phyloP scores from a whole-genome alignment of 2,329 filamentous ascomycete genomes.

The Periconia digitata region DNA sequence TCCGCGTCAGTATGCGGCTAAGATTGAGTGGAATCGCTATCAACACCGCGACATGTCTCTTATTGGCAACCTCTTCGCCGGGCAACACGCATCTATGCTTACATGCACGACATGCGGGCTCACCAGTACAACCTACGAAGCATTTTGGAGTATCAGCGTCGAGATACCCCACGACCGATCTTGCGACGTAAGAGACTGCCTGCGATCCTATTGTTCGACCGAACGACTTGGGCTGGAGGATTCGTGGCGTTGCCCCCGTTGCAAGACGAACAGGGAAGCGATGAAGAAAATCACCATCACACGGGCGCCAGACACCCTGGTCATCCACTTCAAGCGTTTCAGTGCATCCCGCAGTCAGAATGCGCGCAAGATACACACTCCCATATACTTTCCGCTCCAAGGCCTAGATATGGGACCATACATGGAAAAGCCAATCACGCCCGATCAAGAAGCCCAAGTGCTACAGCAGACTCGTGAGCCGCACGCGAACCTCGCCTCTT shows the following conservation, averaged over 20 bases:
- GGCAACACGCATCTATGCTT: slow-evolving; percentile 65
- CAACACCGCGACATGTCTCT: slow-evolving; percentile 71
- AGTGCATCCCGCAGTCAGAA: slow-evolving; percentile 58
- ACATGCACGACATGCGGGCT: slow-evolving; percentile 63
- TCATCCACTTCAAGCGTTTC: slow-evolving; percentile 75
- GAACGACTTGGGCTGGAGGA: slow-evolving; percentile 69
- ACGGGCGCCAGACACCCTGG: slow-evolving; percentile 76
- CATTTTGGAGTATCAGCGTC: slow-evolving; percentile 71
- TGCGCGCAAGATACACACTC: slow-evolving; percentile 68
- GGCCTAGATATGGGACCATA: slow-evolving; percentile 66
- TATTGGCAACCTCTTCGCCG: slow-evolving; percentile 77
- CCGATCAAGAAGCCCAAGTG: slow-evolving; percentile 43
- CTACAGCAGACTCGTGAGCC: slow-evolving; percentile 26
- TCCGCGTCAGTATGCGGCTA: slow-evolving; percentile 65
- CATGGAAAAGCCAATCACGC: slow-evolving; percentile 53
- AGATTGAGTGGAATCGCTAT: slow-evolving; percentile 74
- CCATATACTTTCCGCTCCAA: slow-evolving; percentile 75
- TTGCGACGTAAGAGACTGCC: slow-evolving; percentile 67
- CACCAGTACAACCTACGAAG: slow-evolving; percentile 68
- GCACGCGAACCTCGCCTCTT: slow-evolving; percentile 26
- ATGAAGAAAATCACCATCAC: slow-evolving; percentile 74
- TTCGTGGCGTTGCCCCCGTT: slow-evolving; percentile 72
- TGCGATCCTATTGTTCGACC: slow-evolving; percentile 68
- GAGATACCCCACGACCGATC: slow-evolving; percentile 64
- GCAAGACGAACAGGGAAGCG: slow-evolving; percentile 67